Base-by-base conservation (phyloP, 495 filamentous ascomycete species). In the Talaromyces trachyspermus region DNA sequence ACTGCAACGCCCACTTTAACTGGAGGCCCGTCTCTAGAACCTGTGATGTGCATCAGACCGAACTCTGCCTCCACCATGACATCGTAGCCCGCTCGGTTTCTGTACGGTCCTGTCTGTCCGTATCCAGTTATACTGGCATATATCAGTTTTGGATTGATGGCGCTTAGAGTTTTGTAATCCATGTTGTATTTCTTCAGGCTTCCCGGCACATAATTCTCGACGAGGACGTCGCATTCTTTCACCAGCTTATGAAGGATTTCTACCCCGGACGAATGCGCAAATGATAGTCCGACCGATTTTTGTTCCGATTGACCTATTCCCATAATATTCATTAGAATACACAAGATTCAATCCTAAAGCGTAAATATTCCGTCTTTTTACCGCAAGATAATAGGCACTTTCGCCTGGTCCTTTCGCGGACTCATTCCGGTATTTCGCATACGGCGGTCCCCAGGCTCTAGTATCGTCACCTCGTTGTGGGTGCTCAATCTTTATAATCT, bases 41-140 rank as follows among this genome's bases (percentile, higher is more conserved):
- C 92, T 0, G 92, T 98, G 46, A 98, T 97, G 61, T 98, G 94
- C 92, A 98, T 98, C 46, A 98, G 59, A 4, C 92, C 92, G 71
- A 98, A 88, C 63, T 97, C 92, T 33, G 91, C 94, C 65, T 98
- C 92, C 0, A 98, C 94, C 89, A 98, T 97, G 48, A 98, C 94
- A 65, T 98, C 92, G 70, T 98, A 98, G 9, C 92, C 92, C 7
- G 92, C 89, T 5, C 94, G 78, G 38, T 81, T 78, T 14, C 83
- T 83, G 63, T 95, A 95, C 0, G 94, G 94, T 0, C 92, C 92
- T 2, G 86, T 95, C 62, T 98, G 92, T 3, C 92, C 92, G 54
- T 88, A 88, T 17, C 81, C 81, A 2, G 81, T 85, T 49, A 85
- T 84, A 59, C 78, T 82, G 17, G 81, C 80, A 49, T 85, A 85